Evolutionary conservation across 306 rosid species (phyloP).

Genomic region (Bauhinia variegata): DNA sequence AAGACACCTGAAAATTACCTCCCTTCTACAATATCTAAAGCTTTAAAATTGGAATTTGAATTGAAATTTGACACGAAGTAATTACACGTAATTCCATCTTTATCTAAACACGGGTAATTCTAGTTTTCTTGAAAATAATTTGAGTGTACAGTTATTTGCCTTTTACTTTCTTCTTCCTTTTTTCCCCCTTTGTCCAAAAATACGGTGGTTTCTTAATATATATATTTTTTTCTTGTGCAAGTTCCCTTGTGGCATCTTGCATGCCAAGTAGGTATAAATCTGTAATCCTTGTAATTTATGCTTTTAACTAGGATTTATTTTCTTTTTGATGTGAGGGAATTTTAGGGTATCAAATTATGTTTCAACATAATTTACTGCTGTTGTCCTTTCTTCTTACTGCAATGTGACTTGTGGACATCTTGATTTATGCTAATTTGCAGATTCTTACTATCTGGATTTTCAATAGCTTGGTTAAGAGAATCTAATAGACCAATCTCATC

Average conservation of each 20-base stretch:
- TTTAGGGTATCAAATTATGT: not conserved
- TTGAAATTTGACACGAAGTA: too few relatives aligned
- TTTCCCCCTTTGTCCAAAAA: not conserved
- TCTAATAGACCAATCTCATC: conserved; percentile 17
- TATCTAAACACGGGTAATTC: too few relatives aligned
- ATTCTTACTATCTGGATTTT: conserved; percentile 20
- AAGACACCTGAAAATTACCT: too few relatives aligned
- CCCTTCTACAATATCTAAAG: too few relatives aligned
- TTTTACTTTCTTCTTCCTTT: not conserved
- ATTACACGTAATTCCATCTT: too few relatives aligned
- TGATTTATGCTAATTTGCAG: too few relatives aligned
- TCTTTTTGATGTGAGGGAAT: conserved; percentile 14
- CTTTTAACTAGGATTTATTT: not conserved
- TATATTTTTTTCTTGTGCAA: not conserved
- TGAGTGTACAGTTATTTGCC: not conserved
- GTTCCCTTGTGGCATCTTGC: not conserved
- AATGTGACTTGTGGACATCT: not conserved
- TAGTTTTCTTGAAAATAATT: too few relatives aligned
- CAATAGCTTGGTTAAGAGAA: conserved; percentile 15
- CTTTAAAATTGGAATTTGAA: too few relatives aligned
- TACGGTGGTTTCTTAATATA: not conserved
- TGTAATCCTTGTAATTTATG: not conserved
- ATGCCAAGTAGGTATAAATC: not conserved
- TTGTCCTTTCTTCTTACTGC: conserved; percentile 5
- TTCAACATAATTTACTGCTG: conserved; percentile 16